Percentiles rank a stretch among this genome's conserved stretches.
Evolutionary conservation across 768 basidiomycete genomes (phyloP).

Genomic region (Lyophyllum shimeji): DNA sequence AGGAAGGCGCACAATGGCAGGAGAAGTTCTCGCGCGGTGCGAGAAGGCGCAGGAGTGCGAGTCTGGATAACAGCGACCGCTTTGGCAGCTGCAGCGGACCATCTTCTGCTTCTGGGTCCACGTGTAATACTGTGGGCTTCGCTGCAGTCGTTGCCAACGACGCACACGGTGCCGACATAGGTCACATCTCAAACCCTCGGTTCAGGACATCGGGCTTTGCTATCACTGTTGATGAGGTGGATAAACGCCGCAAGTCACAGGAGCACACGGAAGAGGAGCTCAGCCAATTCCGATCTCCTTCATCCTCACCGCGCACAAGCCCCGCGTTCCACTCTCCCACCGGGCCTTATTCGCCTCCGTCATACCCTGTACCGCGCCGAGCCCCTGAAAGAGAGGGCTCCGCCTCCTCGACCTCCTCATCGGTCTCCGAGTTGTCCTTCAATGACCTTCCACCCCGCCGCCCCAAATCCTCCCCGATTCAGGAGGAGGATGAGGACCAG

Average conservation of each 20-base stretch:
- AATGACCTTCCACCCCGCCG: conserved; percentile 16
- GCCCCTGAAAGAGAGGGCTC: conserved; percentile 4
- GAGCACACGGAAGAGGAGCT: conserved; percentile 28
- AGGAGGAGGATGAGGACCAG: conserved; percentile 57
- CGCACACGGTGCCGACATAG: conserved; percentile 8
- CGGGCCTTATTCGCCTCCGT: conserved; percentile 12
- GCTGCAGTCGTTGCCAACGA: conserved; percentile 21
- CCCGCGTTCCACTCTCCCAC: conserved; percentile 15
- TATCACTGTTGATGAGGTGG: conserved; percentile 64
- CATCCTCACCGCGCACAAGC: conserved; percentile 12
- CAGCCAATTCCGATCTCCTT: conserved; percentile 9
- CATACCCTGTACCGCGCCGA: conserved; percentile 1
- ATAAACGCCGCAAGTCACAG: conserved; percentile 51
- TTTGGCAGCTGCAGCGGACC: conserved; percentile 15
- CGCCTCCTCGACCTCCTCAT: conserved; percentile 9
- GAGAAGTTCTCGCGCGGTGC: conserved; percentile 67
- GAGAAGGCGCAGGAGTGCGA: conserved; percentile 51
- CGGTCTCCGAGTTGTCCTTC: conserved; percentile 9
- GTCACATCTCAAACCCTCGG: conserved; percentile 10
- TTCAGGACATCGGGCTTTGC: conserved; percentile 28
- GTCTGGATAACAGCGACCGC: conserved; percentile 32
- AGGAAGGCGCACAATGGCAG: conserved; percentile 58
- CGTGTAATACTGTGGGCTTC: conserved; percentile 21
- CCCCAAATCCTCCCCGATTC: conserved; percentile 36
- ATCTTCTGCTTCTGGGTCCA: background rate